Conservation (phyloP, 495 filamentous ascomycete genomes). For the Hypoxylon intermedium region DNA sequence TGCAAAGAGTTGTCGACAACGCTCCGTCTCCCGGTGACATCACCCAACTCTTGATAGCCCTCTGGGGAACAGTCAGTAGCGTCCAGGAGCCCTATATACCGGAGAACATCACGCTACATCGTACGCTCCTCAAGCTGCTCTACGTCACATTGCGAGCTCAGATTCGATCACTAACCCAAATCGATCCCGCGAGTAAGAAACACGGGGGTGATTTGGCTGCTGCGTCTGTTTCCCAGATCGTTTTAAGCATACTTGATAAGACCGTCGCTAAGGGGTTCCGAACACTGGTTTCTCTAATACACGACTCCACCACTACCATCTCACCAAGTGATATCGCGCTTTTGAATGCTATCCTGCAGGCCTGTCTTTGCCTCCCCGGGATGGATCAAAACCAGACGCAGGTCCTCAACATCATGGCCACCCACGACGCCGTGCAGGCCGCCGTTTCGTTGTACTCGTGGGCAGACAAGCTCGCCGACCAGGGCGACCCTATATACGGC, state of each 20-base stretch:
- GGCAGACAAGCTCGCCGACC: constrained; percentile 78
- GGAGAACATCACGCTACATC: constrained; percentile 73
- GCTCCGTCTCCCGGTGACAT: constrained; percentile 66
- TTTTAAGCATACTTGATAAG: constrained; percentile 76
- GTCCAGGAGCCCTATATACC: constrained; percentile 69
- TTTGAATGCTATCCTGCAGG: constrained; percentile 87
- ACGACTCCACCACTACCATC: constrained; percentile 60
- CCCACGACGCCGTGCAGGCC: constrained; percentile 76
- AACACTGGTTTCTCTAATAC: constrained; percentile 75
- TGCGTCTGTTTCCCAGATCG: constrained; percentile 53
- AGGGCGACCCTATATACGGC: constrained; percentile 91
- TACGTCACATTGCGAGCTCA: constrained; percentile 78
- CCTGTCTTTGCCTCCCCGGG: constrained; percentile 73
- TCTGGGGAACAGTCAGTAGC: constrained; percentile 71
- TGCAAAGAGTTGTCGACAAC: constrained; percentile 74
- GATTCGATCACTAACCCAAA: constrained; percentile 29
- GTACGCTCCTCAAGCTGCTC: constrained; percentile 81
- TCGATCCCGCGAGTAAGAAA: constrained; percentile 41
- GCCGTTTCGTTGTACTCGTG: constrained; percentile 91
- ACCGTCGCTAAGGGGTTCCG: constrained; percentile 84
- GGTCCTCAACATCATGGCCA: constrained; percentile 67
- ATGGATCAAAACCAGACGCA: constrained; percentile 67
- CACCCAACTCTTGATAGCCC: constrained; percentile 64
- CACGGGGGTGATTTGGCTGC: constrained; percentile 46
- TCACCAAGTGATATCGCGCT: constrained; percentile 79